Evolutionary conservation across 495 filamentous ascomycete genomes (phyloP).

Genomic region (Podospora anserina): DNA sequence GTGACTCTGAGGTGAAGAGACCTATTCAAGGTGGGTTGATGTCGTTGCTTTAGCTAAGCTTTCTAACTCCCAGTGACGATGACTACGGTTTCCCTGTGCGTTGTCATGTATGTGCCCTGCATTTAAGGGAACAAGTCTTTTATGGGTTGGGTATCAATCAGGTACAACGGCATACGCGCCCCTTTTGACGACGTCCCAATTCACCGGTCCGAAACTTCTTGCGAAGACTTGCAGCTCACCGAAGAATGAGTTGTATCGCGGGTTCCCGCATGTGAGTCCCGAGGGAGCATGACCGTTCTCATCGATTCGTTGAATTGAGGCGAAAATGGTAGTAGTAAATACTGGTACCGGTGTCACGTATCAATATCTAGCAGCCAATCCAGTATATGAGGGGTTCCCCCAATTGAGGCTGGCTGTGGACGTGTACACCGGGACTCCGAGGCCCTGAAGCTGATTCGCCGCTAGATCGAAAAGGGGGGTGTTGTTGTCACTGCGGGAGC

Average conservation of each 20-base stretch:
- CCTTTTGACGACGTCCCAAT: neutral
- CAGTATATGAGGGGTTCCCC: neutral
- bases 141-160: neutral
- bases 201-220: neutral
- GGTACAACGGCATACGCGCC: too few species aligned
- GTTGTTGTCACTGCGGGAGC: neutral
- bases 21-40: neutral
- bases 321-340: neutral
- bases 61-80: neutral
- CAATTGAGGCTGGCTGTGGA: neutral
- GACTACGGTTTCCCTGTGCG: neutral
- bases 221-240: neutral
- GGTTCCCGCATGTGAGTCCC: neutral
- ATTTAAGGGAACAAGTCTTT: neutral
- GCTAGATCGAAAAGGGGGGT: neutral
- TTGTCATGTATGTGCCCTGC: neutral
- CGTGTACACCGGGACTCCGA: neutral
- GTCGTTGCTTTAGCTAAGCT: neutral
- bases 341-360: neutral
- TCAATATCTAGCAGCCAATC: neutral
- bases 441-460: neutral
- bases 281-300: neutral
- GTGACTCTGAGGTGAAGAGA: neutral
- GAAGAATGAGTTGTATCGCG: neutral
- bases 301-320: neutral